These are phyloP conservation scores for Oryza glaberrima DNA, from an alignment of 176 grass and related monocot genomes.

Conservation along the genomic window DNA sequence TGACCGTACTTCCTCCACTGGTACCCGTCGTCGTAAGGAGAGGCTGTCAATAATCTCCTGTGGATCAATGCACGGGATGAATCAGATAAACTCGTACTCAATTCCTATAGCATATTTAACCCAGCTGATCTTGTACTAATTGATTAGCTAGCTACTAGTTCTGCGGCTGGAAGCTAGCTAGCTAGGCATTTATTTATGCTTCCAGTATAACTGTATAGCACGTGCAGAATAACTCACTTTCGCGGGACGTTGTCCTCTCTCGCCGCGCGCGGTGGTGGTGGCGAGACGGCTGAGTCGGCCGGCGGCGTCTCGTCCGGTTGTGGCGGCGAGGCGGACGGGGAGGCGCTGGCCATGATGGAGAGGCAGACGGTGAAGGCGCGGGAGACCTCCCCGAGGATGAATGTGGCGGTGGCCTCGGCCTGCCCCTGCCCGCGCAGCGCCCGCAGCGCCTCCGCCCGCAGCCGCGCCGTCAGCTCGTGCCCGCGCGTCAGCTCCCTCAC, in stretches of 20 bases:
- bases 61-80: not conserved
- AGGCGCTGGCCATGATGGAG: constrained; percentile 34
- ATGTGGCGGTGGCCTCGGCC: constrained; percentile 54
- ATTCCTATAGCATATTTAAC: not conserved
- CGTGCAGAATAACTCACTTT: constrained; percentile 39
- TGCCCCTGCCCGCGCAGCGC: constrained; percentile 50
- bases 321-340: not conserved
- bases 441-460: constrained; percentile 32
- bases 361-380: constrained; percentile 54
- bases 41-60: constrained; percentile 36
- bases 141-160: not conserved
- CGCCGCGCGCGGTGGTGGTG: not conserved
- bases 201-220: not conserved
- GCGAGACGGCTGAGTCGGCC: not conserved
- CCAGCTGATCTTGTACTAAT: not conserved
- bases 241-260: constrained; percentile 34
- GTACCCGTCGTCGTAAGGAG: constrained; percentile 58
- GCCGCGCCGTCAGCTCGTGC: constrained; percentile 50
- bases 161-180: not conserved
- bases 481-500: constrained; percentile 51
- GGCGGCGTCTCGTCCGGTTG: not conserved
- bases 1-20: constrained; percentile 78
- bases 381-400: constrained; percentile 55
- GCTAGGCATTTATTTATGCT: not conserved
- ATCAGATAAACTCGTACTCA: not conserved